These are phyloP conservation scores for Lasiosphaeria ovina DNA, from an alignment of 495 filamentous ascomycete genomes.

Conservation along the genomic window DNA sequence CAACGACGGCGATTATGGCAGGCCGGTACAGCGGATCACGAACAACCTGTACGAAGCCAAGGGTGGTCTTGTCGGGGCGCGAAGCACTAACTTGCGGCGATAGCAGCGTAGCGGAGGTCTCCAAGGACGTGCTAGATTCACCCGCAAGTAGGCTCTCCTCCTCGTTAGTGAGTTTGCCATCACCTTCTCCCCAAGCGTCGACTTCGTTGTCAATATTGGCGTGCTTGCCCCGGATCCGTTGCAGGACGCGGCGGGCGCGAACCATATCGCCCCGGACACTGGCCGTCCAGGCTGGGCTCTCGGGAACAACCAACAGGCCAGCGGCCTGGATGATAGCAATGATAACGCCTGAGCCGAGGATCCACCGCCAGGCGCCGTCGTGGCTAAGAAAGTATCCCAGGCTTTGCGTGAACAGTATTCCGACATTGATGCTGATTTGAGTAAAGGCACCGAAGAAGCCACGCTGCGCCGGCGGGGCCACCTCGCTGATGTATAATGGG, in stretches of 20 bases:
- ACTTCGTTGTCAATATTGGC: constrained; percentile 74
- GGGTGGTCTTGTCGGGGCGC: constrained; percentile 37
- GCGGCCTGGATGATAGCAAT: constrained; percentile 64
- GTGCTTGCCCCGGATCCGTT: constrained; percentile 68
- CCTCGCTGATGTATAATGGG: constrained; percentile 91
- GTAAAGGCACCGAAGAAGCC: constrained; percentile 91
- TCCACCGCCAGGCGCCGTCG: constrained; percentile 75
- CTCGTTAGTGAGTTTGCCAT: constrained; percentile 35
- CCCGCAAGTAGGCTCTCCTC: constrained; percentile 46
- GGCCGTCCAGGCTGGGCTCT: constrained; percentile 84
- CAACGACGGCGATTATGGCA: constrained; percentile 80
- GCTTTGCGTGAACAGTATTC: constrained; percentile 79
- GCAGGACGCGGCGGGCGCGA: constrained; percentile 62
- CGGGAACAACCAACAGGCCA: constrained; percentile 68
- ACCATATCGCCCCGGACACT: constrained; percentile 57
- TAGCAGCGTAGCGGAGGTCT: constrained; percentile 40
- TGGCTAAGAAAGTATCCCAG: constrained; percentile 84
- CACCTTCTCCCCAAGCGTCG: constrained; percentile 54
- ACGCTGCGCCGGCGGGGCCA: constrained; percentile 72
- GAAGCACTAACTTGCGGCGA: constrained; percentile 33
- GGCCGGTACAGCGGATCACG: constrained; percentile 65
- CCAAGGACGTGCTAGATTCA: constrained; percentile 32
- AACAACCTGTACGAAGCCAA: constrained; percentile 68
- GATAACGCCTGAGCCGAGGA: constrained; percentile 69
- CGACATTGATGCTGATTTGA: constrained; percentile 91